phyloP scores from a whole-genome alignment of 2,329 filamentous ascomycete species.

The Pseudopithomyces chartarum region DNA sequence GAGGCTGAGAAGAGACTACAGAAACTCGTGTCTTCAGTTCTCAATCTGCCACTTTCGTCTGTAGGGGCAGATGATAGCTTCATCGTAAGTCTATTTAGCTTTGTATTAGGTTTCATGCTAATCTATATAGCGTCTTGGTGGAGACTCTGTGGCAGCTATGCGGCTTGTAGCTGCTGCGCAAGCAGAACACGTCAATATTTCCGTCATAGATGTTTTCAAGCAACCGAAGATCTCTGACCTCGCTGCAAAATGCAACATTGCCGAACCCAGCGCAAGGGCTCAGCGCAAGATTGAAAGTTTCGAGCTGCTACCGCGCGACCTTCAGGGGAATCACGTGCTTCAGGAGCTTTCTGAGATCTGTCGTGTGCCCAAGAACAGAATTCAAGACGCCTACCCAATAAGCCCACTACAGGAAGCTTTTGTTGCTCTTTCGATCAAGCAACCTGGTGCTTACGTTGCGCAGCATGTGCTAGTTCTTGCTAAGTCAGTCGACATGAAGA shows the following conservation, averaged over 20 bases:
- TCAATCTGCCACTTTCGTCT: constrained; percentile 28
- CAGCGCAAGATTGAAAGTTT: constrained; percentile 29
- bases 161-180: constrained; percentile 35
- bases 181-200: constrained; percentile 30
- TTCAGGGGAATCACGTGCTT: constrained; percentile 19
- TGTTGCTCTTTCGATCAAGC: constrained; percentile 54
- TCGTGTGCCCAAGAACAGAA: constrained; percentile 18
- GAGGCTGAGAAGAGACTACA: constrained; percentile 38
- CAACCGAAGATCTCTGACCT: constrained; percentile 37
- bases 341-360: constrained; percentile 31
- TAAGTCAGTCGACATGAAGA: constrained; percentile 44
- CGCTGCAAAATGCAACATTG: constrained; percentile 25
- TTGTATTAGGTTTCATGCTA: constrained; percentile 2
- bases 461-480: constrained; percentile 51
- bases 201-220: constrained; percentile 39
- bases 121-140: constrained; percentile 43
- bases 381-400: constrained; percentile 49
- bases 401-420: constrained; percentile 53
- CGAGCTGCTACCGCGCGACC: constrained; percentile 19
- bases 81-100: constrained; percentile 20
- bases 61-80: constrained; percentile 43
- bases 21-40: constrained; percentile 33
- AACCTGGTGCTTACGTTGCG: constrained; percentile 55
- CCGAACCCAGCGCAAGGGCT: background rate
- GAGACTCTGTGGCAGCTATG: constrained; percentile 40